phyloP scores from a whole-genome alignment of 768 basidiomycete species.

The Cantharellus cinnabarinus region DNA sequence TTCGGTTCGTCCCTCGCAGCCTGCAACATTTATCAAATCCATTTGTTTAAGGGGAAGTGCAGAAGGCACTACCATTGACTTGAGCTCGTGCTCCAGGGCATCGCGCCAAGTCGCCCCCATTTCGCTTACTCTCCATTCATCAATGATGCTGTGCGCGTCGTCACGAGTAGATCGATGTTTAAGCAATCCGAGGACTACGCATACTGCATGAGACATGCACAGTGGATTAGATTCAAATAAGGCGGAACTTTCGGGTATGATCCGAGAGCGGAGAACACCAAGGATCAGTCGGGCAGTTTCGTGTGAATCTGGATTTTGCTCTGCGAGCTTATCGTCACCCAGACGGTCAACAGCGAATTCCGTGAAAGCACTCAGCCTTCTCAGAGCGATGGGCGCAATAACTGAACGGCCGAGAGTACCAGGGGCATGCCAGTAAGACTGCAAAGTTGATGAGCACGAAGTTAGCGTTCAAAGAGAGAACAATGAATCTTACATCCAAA shows the following conservation, averaged over 20 bases:
- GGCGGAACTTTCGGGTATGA: not conserved
- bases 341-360: not conserved
- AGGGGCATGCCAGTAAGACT: too few relatives aligned
- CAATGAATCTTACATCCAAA: not conserved
- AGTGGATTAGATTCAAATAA: not conserved
- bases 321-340: not conserved
- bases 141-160: too few relatives aligned
- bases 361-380: not conserved
- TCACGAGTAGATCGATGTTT: not conserved
- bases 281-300: not conserved
- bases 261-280: not conserved
- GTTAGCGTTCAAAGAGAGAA: not conserved
- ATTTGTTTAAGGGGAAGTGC: too few relatives aligned
- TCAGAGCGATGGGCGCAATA: not conserved
- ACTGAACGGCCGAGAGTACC: too few relatives aligned
- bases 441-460: not conserved
- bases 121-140: too few relatives aligned
- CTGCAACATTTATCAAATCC: not conserved
- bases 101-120: not conserved
- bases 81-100: not conserved
- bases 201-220: not conserved
- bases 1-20: not conserved
- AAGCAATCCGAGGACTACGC: not conserved
- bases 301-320: not conserved
- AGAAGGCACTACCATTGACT: not conserved